phyloP scores from a whole-genome alignment of 1,284 basidiomycete genomes.

The Apiotrichum porosum region DNA sequence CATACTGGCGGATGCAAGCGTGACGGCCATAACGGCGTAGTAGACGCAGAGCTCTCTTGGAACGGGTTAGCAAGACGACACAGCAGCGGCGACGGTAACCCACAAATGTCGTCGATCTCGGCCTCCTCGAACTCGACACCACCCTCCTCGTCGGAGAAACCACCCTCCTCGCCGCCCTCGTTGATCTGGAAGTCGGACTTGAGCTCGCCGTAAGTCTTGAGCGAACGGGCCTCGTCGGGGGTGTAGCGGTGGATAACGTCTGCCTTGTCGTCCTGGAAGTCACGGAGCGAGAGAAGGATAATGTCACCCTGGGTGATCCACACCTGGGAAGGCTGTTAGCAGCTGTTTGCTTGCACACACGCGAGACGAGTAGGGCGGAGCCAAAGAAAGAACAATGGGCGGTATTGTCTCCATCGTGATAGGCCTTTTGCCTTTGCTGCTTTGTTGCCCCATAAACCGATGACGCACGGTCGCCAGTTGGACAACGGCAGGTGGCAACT shows the following conservation, averaged over 20 bases:
- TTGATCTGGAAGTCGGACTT: constrained; percentile 98
- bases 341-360: too few relatives aligned
- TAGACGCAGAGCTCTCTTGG: too few relatives aligned
- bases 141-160: constrained; percentile 61
- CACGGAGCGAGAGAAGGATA: constrained; percentile 89
- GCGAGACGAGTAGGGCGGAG: too few relatives aligned
- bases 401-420: too few relatives aligned
- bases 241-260: constrained; percentile 99
- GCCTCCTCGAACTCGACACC: constrained; percentile 79
- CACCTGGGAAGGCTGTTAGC: constrained; percentile 57
- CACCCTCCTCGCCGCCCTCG: constrained; percentile 70
- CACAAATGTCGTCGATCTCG: constrained; percentile 55
- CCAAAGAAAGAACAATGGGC: too few relatives aligned
- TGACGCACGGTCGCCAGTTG: too few relatives aligned
- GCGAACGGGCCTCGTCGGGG: constrained; percentile 70
- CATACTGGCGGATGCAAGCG: too few relatives aligned
- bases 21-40: too few relatives aligned
- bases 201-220: constrained; percentile 96
- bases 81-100: constrained; percentile 9
- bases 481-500: too few relatives aligned
- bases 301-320: constrained; percentile 99
- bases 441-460: too few relatives aligned
- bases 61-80: too few relatives aligned
- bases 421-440: too few relatives aligned
- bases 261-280: constrained; percentile 99